phyloP scores from a whole-genome alignment of 2,329 filamentous ascomycete genomes.

The Aspergillus sergii region DNA sequence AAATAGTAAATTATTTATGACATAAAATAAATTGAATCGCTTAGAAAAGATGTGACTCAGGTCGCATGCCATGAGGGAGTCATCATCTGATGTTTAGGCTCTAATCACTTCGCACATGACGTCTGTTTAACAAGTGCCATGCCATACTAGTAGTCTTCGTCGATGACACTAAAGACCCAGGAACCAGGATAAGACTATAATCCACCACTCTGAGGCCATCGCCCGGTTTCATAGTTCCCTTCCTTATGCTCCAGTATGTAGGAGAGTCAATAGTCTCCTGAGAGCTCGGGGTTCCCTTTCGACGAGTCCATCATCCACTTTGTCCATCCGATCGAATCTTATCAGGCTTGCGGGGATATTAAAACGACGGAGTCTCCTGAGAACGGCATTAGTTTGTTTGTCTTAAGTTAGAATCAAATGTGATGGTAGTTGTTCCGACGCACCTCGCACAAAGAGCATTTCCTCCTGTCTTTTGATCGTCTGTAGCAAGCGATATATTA shows the following conservation, averaged over 20 bases:
- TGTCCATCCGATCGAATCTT: background rate
- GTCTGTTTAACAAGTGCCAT: background rate
- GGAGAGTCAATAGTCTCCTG: conserved; percentile 15
- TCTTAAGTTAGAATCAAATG: background rate
- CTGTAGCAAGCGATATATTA: conserved; percentile 47
- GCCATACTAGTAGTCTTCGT: background rate
- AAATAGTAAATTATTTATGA: background rate
- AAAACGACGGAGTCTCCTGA: conserved; percentile 73
- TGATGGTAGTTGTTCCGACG: conserved; percentile 28
- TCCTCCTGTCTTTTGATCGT: conserved; percentile 96
- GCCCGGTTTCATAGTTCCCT: conserved; percentile 13
- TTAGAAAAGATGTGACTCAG: background rate
- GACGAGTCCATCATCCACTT: background rate
- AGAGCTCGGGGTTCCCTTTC: background rate
- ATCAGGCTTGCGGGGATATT: conserved; percentile 64
- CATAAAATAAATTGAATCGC: background rate
- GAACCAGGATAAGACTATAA: background rate
- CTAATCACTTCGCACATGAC: conserved; percentile 2
- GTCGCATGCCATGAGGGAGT: background rate
- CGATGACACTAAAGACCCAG: background rate
- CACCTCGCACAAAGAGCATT: conserved; percentile 97
- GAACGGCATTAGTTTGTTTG: conserved; percentile 21
- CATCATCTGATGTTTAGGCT: background rate
- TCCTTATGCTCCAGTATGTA: conserved; percentile 12
- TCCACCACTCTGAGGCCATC: conserved; percentile 3